These are phyloP conservation scores for Tolypocladium pustulatum DNA, from an alignment of 2,329 filamentous ascomycete species.

Conservation along the genomic window DNA sequence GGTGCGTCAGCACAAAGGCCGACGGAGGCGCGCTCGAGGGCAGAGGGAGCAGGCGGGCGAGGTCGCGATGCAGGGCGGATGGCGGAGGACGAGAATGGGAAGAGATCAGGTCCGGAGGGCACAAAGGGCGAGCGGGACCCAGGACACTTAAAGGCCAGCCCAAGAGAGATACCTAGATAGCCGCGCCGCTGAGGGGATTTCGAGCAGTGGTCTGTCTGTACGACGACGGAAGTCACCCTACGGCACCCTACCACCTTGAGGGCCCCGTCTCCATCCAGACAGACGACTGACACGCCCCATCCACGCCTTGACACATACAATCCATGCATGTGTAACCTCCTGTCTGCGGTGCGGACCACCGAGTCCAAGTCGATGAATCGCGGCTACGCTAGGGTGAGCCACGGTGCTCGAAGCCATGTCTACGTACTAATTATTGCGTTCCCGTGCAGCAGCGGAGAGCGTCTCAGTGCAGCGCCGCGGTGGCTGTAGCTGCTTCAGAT, in stretches of 20 bases:
- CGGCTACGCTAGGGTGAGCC: not conserved
- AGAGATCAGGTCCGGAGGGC: not conserved
- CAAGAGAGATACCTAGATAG: not conserved
- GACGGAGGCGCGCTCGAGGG: not conserved
- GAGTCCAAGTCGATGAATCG: not conserved
- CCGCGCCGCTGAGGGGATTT: not conserved
- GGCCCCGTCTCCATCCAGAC: not conserved
- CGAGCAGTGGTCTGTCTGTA: not conserved
- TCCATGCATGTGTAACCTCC: not conserved
- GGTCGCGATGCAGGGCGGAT: not conserved
- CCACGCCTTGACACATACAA: constrained; percentile 1
- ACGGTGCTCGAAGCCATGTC: not conserved
- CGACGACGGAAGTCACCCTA: not conserved
- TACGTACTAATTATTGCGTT: no score
- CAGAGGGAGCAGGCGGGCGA: not conserved
- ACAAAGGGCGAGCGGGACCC: not conserved
- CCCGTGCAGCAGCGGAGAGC: not conserved
- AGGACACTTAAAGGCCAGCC: not conserved
- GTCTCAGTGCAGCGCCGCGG: not conserved
- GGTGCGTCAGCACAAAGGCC: not conserved
- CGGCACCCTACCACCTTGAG: no score
- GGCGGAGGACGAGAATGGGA: not conserved
- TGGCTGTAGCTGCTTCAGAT: not conserved
- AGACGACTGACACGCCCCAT: not conserved
- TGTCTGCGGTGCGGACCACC: not conserved